phyloP scores from a whole-genome alignment of 768 basidiomycete species.

The Rhizopogon salebrosus region DNA sequence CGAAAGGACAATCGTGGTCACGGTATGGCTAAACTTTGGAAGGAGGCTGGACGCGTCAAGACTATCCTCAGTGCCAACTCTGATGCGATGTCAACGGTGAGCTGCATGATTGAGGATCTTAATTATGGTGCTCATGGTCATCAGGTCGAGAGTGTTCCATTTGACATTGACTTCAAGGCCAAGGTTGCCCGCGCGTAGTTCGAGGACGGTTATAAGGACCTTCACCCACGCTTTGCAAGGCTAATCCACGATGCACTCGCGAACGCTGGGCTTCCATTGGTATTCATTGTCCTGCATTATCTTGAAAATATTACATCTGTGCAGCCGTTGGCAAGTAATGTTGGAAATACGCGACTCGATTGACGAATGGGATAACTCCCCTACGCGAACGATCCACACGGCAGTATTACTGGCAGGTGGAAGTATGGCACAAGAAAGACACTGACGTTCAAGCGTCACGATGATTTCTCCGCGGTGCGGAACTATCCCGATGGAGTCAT shows the following conservation, averaged over 20 bases:
- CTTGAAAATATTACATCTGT: conserved; percentile 47
- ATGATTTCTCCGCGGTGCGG: conserved; percentile 76
- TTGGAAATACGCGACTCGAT: no score
- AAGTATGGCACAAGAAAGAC: conserved; percentile 82
- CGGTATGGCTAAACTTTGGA: conserved; percentile 92
- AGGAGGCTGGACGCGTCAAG: conserved; percentile 90
- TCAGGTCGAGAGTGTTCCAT: conserved; percentile 82
- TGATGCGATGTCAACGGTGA: conserved; percentile 68
- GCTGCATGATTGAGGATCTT: conserved; percentile 15
- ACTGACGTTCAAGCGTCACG: conserved; percentile 77
- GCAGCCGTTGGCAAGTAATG: conserved; percentile 75
- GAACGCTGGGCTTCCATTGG: conserved; percentile 62
- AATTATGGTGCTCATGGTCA: conserved; percentile 3
- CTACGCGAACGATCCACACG: conserved; percentile 64
- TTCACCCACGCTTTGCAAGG: conserved; percentile 55
- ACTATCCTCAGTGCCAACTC: conserved; percentile 88
- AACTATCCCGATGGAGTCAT: conserved; percentile 64
- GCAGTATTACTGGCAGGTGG: conserved; percentile 71
- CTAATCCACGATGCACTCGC: conserved; percentile 77
- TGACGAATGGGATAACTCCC: no score
- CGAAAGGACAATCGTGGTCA: conserved; percentile 70
- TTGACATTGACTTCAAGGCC: conserved; percentile 86
- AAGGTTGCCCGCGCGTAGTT: conserved; percentile 76
- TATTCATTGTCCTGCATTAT: conserved; percentile 16
- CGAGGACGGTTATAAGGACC: conserved; percentile 66